Base-by-base conservation (phyloP, 208 protist species). In the Leishmania aethiopica region DNA sequence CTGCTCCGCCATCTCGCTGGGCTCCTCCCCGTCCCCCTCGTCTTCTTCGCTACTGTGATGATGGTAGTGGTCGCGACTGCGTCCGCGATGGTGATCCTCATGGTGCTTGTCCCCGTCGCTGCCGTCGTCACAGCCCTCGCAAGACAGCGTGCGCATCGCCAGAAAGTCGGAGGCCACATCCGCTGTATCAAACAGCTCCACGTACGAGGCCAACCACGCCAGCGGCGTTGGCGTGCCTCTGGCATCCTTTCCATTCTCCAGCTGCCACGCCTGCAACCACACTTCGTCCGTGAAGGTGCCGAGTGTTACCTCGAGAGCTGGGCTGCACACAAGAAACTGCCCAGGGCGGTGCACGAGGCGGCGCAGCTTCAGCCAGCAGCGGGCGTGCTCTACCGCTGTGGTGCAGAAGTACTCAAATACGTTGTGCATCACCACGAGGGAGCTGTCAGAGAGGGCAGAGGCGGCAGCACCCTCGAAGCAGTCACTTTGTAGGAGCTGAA, bases 391-490 rank as follows among this genome's bases (percentile, higher is more conserved):
- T 37, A 86, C 84, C 5, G 76, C 59, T 4, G 86, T 80, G 15
- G 74, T 40, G 72, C 75, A 86, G 80, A 97, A 97, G 80, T 96
- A 97, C 84, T 97, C 92, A 82, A 97, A 97, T 0, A 97, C 92
- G 83, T 97, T 97, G 89, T 97, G 94, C 53, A 97, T 80, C 72
- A 97, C 89, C 19, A 96, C 49, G n/a, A 97, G 83, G 77, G 94
- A 86, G 57, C 89, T 89, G 0, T 45, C 74, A 32, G 75, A 42
- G 53, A 97, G 72, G 8, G 83, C 84, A n/a, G 66, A 80, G 0
- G 81, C 79, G 15, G 92, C 93, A 7, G 81, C 76, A 17, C 88
- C 92, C 8, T 88, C 85, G 79, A 97, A 93, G 81, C 92, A 97
- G 76, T 91, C 74, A 76, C 89, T 91, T 64, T 92, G 78, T 19